Base-by-base conservation (phyloP, 1,284 basidiomycete species). In the Pterulicium gracile region DNA sequence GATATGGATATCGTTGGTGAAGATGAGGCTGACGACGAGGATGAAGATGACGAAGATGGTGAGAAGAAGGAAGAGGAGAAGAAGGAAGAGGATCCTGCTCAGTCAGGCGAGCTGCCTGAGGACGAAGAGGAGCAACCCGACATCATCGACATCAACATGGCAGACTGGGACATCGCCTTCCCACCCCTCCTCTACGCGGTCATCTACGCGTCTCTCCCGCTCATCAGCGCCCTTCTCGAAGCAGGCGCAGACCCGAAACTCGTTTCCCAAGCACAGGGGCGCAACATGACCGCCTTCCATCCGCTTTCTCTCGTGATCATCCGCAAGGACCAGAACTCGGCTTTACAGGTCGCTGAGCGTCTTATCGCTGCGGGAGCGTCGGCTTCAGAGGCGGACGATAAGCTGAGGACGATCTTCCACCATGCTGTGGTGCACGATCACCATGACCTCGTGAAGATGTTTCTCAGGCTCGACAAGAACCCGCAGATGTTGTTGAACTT, bases 81-180 rank as follows among this genome's bases (percentile, higher is more conserved):
- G 21, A 50, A 55, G 17, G 44, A 49, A 22, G 49, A 45, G n/a
- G 50, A 50, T 3, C 5, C 55, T 17, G 42, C 52, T 10, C 57
- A 54, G 19, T 55, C 57, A 45, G 61, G 60, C 1, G 67, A 68
- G 45, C 60, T 70, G 5, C 69, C 68, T 1, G 75, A 75, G 40
- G 73, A 74, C 51, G 61, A 67, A 14, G 58, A 63, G 3, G 69
- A 73, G 34, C 58, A 60, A 35, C 73, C 73, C 1, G 77, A 79
- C 49, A 61, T 79, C 32, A 62, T 79, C 21, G 70, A 77, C 40
- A 55, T 78, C 50, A 66, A 77, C 46, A 59, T 64, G 1, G 47
- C 66, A 0, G 77, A 79, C 55, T 81, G 77, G 78, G 77, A 79
- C 55, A 66, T 72, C 47, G 64, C 65, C 3, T 68, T 75, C 50